phyloP scores from a whole-genome alignment of 192 early-diverging fungal genomes.

The Mortierella hygrophila region DNA sequence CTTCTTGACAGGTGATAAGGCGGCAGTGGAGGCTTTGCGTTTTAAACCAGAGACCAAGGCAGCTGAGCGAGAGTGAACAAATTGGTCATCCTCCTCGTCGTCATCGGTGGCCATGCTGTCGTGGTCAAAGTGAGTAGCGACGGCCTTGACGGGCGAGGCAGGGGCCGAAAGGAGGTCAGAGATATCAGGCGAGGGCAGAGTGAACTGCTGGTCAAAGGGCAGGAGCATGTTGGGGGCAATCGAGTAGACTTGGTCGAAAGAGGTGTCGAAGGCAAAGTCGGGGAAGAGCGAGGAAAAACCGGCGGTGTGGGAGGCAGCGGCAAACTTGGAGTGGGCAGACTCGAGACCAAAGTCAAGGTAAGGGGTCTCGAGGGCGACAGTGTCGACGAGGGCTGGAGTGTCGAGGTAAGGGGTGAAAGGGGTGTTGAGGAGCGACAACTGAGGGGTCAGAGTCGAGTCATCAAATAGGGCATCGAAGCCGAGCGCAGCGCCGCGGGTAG shows the following conservation, averaged over 20 bases:
- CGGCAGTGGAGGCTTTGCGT: slow-evolving; percentile 24
- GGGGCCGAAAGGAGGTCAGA: slow-evolving; percentile 23
- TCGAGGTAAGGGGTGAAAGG: slow-evolving; percentile 47
- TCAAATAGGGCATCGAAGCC: slow-evolving; percentile 48
- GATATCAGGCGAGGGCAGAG: background rate
- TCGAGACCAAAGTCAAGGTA: slow-evolving; percentile 29
- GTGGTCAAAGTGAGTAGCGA: slow-evolving; percentile 7
- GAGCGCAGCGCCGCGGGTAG: slow-evolving; percentile 1
- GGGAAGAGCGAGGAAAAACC: slow-evolving; percentile 31
- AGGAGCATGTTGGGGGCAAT: slow-evolving; percentile 46
- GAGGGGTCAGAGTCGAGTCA: slow-evolving; percentile 17
- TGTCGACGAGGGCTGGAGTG: slow-evolving; percentile 29
- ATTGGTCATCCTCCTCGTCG: slow-evolving; percentile 32
- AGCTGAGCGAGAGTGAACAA: slow-evolving; percentile 43
- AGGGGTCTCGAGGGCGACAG: slow-evolving; percentile 17
- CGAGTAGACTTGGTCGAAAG: slow-evolving; percentile 14
- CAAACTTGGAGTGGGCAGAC: slow-evolving; percentile 11
- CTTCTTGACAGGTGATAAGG: slow-evolving; percentile 22
- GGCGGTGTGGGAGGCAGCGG: background rate
- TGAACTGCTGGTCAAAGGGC: background rate
- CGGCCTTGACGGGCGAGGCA: slow-evolving; percentile 20
- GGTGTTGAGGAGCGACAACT: slow-evolving; percentile 32
- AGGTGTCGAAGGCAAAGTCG: slow-evolving; percentile 27
- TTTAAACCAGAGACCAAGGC: slow-evolving; percentile 52
- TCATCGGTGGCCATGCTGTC: slow-evolving; percentile 5